Conservation (phyloP, 2,329 filamentous ascomycete genomes). For the Fusarium sulawesiense region DNA sequence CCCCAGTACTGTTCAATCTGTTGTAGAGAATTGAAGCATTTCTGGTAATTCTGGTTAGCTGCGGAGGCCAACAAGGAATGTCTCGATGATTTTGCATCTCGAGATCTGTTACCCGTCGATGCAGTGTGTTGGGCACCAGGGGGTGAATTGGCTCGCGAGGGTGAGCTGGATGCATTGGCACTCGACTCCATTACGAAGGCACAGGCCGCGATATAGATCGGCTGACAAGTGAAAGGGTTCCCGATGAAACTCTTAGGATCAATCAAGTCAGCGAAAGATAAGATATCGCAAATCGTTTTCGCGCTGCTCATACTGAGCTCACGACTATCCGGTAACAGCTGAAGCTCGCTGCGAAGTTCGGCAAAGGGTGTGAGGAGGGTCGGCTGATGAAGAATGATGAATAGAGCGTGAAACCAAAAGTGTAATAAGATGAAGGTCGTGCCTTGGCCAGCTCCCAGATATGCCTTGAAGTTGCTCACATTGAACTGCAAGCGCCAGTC, state of each 20-base stretch:
- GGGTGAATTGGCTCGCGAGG: constrained; percentile 66
- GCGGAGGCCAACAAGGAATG: constrained; percentile 83
- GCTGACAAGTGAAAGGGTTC: constrained; percentile 90
- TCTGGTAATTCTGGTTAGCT: constrained; percentile 87
- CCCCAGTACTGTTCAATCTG: constrained; percentile 88
- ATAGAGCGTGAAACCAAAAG: constrained; percentile 89
- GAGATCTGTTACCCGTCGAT: constrained; percentile 9
- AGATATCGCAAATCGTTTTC: constrained; percentile 90
- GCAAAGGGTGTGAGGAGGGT: constrained; percentile 82
- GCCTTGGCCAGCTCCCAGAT: constrained; percentile 82
- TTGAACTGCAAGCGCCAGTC: constrained; percentile 84
- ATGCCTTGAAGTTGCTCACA: constrained; percentile 85
- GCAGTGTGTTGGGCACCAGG: constrained; percentile 42
- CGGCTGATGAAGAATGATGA: constrained; percentile 86
- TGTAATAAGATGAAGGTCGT: constrained; percentile 89
- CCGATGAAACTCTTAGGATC: constrained; percentile 88
- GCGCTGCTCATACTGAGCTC: constrained; percentile 88
- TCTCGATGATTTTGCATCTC: constrained; percentile 62
- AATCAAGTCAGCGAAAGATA: constrained; percentile 86
- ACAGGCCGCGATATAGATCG: constrained; percentile 91
- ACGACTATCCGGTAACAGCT: constrained; percentile 82
- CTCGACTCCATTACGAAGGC: constrained; percentile 88
- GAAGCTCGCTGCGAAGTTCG: constrained; percentile 68
- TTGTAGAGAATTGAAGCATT: constrained; percentile 85
- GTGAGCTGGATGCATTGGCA: constrained; percentile 73